Evolutionary conservation across 2,329 filamentous ascomycete genomes (phyloP).

Genomic region (Colletotrichum graminicola): DNA sequence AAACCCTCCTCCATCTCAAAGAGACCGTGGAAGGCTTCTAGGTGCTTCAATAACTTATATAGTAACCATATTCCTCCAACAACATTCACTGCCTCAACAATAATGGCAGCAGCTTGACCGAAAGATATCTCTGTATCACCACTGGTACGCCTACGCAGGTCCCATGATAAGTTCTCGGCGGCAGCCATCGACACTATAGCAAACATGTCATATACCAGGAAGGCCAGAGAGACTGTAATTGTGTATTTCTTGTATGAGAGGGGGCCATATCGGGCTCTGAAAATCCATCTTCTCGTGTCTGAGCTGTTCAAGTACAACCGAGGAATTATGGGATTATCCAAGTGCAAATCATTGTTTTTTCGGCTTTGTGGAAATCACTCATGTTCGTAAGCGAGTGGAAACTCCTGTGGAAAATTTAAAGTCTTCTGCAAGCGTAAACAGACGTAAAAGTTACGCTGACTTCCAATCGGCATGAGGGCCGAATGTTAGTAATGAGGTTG

Average conservation of each 20-base stretch:
- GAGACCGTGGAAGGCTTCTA: no score
- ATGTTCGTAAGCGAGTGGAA: conserved; percentile 7
- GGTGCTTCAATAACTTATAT: neutral
- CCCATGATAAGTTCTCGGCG: neutral
- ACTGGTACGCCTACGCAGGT: neutral
- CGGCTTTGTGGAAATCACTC: neutral
- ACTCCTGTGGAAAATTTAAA: neutral
- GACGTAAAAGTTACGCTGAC: no score
- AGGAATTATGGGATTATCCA: neutral
- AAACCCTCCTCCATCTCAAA: no score
- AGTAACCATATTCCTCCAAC: neutral
- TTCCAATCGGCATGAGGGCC: no score
- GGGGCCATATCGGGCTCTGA: no score
- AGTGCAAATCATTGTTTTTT: neutral
- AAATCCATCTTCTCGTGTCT: no score
- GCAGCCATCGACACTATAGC: conserved; percentile 10
- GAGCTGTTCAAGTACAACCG: neutral
- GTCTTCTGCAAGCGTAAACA: neutral
- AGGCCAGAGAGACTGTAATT: conserved; percentile 1
- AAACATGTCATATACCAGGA: conserved; percentile 9
- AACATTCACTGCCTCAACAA: conserved; percentile 4
- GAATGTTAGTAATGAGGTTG: no score
- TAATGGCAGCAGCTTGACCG: conserved; percentile 13
- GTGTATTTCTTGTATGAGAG: neutral
- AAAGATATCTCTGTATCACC: neutral